Evolutionary conservation across 768 basidiomycete genomes (phyloP).

Genomic region (Leccinum rimulosum): DNA sequence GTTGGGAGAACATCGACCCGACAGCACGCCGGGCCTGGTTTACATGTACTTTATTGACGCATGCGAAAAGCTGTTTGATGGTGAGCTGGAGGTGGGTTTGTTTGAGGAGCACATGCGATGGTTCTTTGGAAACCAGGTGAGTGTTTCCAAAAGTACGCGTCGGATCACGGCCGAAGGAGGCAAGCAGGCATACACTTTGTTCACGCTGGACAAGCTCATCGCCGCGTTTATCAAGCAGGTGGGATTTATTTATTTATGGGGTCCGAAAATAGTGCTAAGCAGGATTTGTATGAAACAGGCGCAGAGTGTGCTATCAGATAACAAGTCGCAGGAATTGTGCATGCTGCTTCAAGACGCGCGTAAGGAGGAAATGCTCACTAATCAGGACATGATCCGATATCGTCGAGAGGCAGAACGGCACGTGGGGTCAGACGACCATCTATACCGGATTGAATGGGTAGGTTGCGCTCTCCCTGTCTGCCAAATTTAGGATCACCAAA

Average conservation of each 20-base stretch:
- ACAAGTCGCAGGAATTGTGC: slow-evolving; percentile 86
- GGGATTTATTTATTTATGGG: background rate
- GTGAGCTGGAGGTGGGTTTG: slow-evolving; percentile 84
- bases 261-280: slow-evolving; percentile 1
- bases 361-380: slow-evolving; percentile 46
- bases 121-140: slow-evolving; percentile 86
- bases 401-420: slow-evolving; percentile 77
- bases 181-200: slow-evolving; percentile 82
- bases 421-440: slow-evolving; percentile 70
- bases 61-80: slow-evolving; percentile 92
- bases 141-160: slow-evolving; percentile 10
- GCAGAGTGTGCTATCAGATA: slow-evolving; percentile 80
- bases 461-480: slow-evolving; percentile 17
- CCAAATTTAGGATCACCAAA: slow-evolving; percentile 8
- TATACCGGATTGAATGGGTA: slow-evolving; percentile 83
- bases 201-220: slow-evolving; percentile 92
- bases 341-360: slow-evolving; percentile 68
- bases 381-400: slow-evolving; percentile 72
- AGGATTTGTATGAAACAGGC: slow-evolving; percentile 47
- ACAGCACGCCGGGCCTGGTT: slow-evolving; percentile 59
- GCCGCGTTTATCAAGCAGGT: slow-evolving; percentile 91
- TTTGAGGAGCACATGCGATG: slow-evolving; percentile 97
- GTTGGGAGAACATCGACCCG: slow-evolving; percentile 47
- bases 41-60: slow-evolving; percentile 88
- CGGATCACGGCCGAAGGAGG: slow-evolving; percentile 16